Percentiles rank a stretch among this genome's conserved stretches.
phyloP scores from a whole-genome alignment of 306 rosid genomes.

The Quercus engelmannii region DNA sequence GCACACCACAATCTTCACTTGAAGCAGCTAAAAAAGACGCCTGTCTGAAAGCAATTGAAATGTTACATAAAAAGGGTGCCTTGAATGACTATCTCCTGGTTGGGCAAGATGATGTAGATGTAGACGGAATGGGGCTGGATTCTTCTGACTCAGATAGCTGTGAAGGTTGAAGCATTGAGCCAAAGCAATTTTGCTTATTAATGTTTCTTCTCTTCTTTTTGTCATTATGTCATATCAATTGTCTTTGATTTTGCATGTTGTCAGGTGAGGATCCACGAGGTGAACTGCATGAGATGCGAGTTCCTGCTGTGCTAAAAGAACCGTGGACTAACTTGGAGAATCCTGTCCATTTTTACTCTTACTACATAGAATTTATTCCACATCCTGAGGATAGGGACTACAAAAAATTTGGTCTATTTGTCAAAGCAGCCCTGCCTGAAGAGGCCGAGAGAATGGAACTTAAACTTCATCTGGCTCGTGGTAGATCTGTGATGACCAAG shows the following conservation, averaged over 20 bases:
- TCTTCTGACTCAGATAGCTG: constrained; percentile 55
- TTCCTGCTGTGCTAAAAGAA: constrained; percentile 58
- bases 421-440: constrained; percentile 59
- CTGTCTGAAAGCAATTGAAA: constrained; percentile 84
- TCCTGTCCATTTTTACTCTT: constrained; percentile 46
- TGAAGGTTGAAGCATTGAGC: constrained; percentile 49
- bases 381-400: constrained; percentile 72
- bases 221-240: constrained; percentile 16
- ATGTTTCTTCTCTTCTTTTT: constrained; percentile 24
- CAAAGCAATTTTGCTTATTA: neutral
- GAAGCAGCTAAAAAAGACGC: constrained; percentile 81
- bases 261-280: constrained; percentile 58
- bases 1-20: constrained; percentile 54
- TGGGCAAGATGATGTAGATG: constrained; percentile 39
- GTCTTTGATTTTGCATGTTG: constrained; percentile 11
- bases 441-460: constrained; percentile 83
- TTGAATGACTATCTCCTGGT: constrained; percentile 79
- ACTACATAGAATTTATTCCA: constrained; percentile 64
- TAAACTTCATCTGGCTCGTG: constrained; percentile 85
- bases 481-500: constrained; percentile 74
- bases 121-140: constrained; percentile 34
- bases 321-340: constrained; percentile 47
- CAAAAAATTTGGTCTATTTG: constrained; percentile 70
- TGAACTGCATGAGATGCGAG: constrained; percentile 73
- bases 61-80: constrained; percentile 74